A percentile compares a stretch with the other conserved stretches of the same genome.
phyloP scores from a whole-genome alignment of 1,139 yeast species.

The Yamadazyma atmosphaerica region DNA sequence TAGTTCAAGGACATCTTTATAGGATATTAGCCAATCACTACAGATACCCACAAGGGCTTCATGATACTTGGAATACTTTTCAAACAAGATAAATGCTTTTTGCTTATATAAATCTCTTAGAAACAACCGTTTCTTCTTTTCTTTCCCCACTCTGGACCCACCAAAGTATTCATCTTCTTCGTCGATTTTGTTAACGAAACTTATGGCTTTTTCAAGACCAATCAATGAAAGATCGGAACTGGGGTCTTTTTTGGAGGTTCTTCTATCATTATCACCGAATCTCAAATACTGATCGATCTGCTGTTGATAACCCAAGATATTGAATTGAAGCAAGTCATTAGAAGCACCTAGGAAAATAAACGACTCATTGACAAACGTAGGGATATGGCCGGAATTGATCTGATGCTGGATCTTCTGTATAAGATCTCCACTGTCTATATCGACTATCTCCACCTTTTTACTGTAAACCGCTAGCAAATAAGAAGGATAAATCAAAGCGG shows the following conservation, averaged over 20 bases:
- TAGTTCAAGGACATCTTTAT: constrained; percentile 32
- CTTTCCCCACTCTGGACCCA: constrained; percentile 16
- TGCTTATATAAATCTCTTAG: constrained; percentile 34
- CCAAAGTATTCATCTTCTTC: constrained; percentile 26
- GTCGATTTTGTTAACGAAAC: constrained; percentile 28
- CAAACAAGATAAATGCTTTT: constrained; percentile 36
- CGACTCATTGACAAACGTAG: constrained; percentile 15
- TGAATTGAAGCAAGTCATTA: constrained; percentile 30
- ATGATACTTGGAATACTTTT: constrained; percentile 36
- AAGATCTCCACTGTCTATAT: constrained; percentile 41
- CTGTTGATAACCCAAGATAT: constrained; percentile 31
- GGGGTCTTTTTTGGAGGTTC: constrained; percentile 25
- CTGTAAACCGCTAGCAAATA: constrained; percentile 44
- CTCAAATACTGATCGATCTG: constrained; percentile 43
- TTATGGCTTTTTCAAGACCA: constrained; percentile 40
- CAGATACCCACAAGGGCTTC: constrained; percentile 44
- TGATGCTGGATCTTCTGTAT: constrained; percentile 43
- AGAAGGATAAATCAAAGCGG: constrained; percentile 42
- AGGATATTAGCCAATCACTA: constrained; percentile 44
- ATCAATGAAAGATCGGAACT: constrained; percentile 29
- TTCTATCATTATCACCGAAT: constrained; percentile 10
- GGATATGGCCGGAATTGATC: constrained; percentile 26
- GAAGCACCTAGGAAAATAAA: constrained; percentile 28
- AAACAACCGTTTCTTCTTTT: constrained; percentile 31
- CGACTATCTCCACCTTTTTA: constrained; percentile 47